A percentile compares a stretch with the other conserved stretches of the same genome.
phyloP scores from a whole-genome alignment of 2,329 filamentous ascomycete species.

The Cercospora sp. region DNA sequence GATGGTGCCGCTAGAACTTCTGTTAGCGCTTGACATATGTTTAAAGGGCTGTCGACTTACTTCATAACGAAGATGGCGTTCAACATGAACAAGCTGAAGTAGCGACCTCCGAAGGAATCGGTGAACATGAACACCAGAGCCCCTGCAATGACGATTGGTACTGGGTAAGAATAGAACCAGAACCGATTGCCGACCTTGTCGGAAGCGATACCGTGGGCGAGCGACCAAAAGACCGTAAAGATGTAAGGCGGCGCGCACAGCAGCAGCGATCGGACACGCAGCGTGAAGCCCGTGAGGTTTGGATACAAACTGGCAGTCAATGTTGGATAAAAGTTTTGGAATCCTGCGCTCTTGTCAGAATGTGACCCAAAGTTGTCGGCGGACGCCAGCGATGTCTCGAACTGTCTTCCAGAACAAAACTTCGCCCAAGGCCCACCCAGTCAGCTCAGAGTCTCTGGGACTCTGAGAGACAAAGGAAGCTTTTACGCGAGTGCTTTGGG shows the following conservation, averaged over 20 bases:
- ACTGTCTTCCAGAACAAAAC: too few species aligned
- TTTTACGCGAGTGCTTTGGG: too few species aligned
- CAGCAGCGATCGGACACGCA: slow-evolving; percentile 50
- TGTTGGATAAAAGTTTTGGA: slow-evolving; percentile 60
- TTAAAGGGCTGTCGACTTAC: slow-evolving; percentile 40
- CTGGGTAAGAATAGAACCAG: slow-evolving; percentile 57
- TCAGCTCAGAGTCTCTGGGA: too few species aligned
- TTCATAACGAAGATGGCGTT: slow-evolving; percentile 59
- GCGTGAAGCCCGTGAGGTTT: slow-evolving; percentile 37
- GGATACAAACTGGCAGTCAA: slow-evolving; percentile 47
- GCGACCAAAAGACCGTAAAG: slow-evolving; percentile 54
- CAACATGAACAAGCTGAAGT: slow-evolving; percentile 58
- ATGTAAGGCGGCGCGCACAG: slow-evolving; percentile 57
- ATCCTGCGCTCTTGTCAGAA: slow-evolving; percentile 38
- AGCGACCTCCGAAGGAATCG: slow-evolving; percentile 53
- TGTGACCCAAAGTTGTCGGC: too few species aligned
- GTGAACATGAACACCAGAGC: slow-evolving; percentile 59
- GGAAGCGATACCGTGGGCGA: slow-evolving; percentile 49
- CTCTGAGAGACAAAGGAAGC: too few species aligned
- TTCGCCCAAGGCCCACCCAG: too few species aligned
- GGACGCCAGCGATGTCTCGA: too few species aligned
- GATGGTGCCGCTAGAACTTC: slow-evolving; percentile 31
- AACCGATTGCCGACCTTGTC: slow-evolving; percentile 51
- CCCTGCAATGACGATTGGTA: slow-evolving; percentile 54
- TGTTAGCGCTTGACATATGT: not conserved